phyloP scores from a whole-genome alignment of 208 protist genomes.

The Trichomonas vaginalis region DNA sequence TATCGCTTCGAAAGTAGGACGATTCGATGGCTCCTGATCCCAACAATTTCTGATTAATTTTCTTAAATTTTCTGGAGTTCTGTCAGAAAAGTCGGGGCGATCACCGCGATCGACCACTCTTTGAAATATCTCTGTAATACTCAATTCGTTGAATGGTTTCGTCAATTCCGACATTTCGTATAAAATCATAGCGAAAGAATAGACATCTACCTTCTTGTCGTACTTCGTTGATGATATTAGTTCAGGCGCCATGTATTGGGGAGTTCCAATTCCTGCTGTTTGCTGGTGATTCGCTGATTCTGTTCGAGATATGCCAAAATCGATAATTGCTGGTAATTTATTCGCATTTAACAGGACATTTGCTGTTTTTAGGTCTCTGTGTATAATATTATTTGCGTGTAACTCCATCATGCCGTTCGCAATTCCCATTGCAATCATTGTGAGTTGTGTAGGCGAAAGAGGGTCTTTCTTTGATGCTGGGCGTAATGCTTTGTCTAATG shows the following conservation, averaged over 20 bases:
- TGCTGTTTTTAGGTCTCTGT: neutral
- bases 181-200: neutral
- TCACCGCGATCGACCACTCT: neutral
- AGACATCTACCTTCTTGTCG: neutral
- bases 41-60: neutral
- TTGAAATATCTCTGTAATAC: neutral
- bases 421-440: neutral
- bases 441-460: neutral
- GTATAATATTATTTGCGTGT: neutral
- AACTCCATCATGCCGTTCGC: neutral
- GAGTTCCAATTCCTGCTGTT: neutral
- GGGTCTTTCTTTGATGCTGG: too few relatives aligned
- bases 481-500: neutral
- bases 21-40: neutral
- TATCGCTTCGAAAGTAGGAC: neutral
- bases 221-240: neutral
- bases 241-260: slow-evolving; percentile 4
- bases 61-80: neutral
- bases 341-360: neutral
- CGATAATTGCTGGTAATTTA: neutral
- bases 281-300: too few relatives aligned
- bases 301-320: neutral
- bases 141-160: neutral
- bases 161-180: neutral
- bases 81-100: neutral